Conservation (phyloP, 2,329 filamentous ascomycete genomes). For the Periglandula ipomoeae region DNA sequence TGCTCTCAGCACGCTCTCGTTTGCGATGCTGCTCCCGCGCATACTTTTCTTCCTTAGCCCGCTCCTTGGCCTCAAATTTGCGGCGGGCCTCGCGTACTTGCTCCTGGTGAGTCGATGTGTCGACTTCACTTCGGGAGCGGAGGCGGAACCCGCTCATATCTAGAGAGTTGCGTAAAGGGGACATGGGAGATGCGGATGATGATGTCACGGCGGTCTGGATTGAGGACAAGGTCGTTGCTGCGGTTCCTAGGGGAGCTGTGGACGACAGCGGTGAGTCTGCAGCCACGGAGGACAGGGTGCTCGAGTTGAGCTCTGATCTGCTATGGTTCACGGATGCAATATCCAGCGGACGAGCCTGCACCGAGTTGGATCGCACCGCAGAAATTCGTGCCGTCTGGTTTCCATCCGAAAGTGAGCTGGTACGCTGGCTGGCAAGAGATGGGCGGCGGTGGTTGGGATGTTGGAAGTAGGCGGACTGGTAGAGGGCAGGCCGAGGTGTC, state of each 20-base stretch:
- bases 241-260: conserved; percentile 16
- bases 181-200: conserved; percentile 29
- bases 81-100: conserved; percentile 52
- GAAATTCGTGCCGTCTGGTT: conserved; percentile 18
- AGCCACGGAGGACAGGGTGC: conserved; percentile 17
- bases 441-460: conserved; percentile 18
- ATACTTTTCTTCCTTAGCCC: conserved; percentile 52
- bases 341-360: conserved; percentile 25
- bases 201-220: conserved; percentile 16
- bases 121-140: conserved; percentile 51
- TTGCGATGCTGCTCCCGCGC: conserved; percentile 49
- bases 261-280: conserved; percentile 27
- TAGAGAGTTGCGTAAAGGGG: conserved; percentile 49
- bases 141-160: conserved; percentile 49
- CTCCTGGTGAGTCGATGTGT: conserved; percentile 43
- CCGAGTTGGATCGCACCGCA: conserved; percentile 20
- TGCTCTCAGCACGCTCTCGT: conserved; percentile 48
- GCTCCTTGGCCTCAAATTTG: conserved; percentile 54
- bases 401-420: conserved; percentile 25
- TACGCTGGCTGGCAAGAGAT: conserved; percentile 24
- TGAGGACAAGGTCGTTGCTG: conserved; percentile 19
- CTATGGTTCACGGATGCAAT: conserved; percentile 30
- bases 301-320: conserved; percentile 38
- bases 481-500: conserved; percentile 4
- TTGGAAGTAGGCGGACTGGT: conserved; percentile 10